Evolutionary conservation across 805 yeast genomes (phyloP), one percentile per base, ranked within the genome.

Genomic region (Lipomyces japonicus): DNA sequence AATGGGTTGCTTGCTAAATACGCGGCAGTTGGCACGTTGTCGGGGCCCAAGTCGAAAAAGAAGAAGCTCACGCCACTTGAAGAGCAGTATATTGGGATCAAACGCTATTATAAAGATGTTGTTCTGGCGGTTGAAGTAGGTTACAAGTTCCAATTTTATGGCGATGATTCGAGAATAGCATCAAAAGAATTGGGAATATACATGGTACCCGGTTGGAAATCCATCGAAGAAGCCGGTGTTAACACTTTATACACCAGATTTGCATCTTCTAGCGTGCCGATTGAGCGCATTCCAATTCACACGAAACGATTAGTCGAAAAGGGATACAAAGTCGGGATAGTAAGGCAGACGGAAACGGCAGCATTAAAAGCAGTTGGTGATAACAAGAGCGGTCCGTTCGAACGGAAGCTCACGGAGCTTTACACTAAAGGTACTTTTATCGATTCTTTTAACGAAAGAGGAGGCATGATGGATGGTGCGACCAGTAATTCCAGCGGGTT

Each of bases 261-360:
- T 61, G 91, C 96, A 0, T 85, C 86, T 61, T 84, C 95, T 53
- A 82, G 93, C 5, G 84, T 93, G 30, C 97, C 97, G 0, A 85
- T 84, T 44, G 78, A 72, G 25, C 71, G 93, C 51, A 71, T 93
- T 12, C 84, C 84, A 58, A 74, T 84, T 26, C 91, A 91, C 65
- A 68, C 90, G 32, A 85, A 84, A 64, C 73, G 57, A 51, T 69
- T 91, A 16, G 72, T 93, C 3, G 77, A 76, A 35, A 72, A 72
- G 47, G 96, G 96, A 0, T 70, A 79, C 51, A 90, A 85, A 63
- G 87, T 93, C 2, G 97, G 95, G 0, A 79, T 93, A 1, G 93
- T 90, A 0, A 83, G 84, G 61, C 97, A 93, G 63, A 70, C 78
- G 3, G 97, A 91, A 63, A 79, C 91, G 0, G 82, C 88, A 1